Conservation (phyloP, 23 red algal genomes). For the Gracilaria caudata region DNA sequence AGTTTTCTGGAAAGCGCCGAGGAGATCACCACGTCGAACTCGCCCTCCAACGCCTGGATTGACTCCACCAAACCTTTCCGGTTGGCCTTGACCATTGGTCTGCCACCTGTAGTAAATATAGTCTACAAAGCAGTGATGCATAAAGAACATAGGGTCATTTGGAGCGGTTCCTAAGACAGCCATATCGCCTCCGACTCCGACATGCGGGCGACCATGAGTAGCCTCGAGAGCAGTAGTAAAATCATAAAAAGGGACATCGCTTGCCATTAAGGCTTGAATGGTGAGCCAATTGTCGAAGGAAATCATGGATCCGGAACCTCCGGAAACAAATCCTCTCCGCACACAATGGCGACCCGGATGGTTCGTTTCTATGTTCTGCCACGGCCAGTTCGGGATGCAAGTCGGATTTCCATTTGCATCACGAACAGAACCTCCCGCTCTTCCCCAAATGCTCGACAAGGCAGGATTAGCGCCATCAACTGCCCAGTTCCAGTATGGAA, state of each 20-base stretch:
- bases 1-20: conserved; percentile 39
- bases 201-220: conserved; percentile 52
- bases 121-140: conserved; percentile 71
- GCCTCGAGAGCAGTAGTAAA: conserved; percentile 57
- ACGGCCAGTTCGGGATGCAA: conserved; percentile 34
- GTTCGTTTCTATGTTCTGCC: conserved; percentile 6
- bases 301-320: conserved; percentile 30
- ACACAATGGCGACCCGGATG: conserved; percentile 33
- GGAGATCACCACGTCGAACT: conserved; percentile 2
- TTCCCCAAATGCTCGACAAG: conserved; percentile 40
- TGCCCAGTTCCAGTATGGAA: conserved; percentile 78
- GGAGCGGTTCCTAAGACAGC: conserved; percentile 26
- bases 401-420: background rate
- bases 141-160: conserved; percentile 68
- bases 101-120: conserved; percentile 33
- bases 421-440: conserved; percentile 36
- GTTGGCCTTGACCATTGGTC: background rate
- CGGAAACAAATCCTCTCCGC: conserved; percentile 44
- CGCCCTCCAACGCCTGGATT: conserved; percentile 23
- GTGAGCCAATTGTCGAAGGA: background rate
- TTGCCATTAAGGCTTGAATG: conserved; percentile 30
- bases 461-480: conserved; percentile 51
- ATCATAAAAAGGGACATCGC: background rate
- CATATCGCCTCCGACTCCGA: conserved; percentile 70
- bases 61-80: conserved; percentile 12